Conservation (phyloP, 805 yeast genomes). For the Yarrowia alimentaria region DNA sequence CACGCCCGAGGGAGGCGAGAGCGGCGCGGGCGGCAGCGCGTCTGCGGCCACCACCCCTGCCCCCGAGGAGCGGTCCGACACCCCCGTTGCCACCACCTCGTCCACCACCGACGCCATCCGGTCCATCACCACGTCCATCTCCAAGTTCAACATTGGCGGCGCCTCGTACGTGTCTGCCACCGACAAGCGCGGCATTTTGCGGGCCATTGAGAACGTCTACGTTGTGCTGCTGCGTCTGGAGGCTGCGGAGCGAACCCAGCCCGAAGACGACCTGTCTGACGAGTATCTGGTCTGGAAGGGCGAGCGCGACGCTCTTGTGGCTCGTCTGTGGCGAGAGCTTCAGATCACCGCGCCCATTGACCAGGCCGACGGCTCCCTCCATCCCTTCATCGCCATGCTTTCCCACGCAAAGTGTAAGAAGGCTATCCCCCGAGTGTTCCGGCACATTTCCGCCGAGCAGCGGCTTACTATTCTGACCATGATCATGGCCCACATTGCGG, state of each 20-base stretch:
- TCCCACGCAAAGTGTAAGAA: constrained; percentile 86
- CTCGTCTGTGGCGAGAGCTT: constrained; percentile 70
- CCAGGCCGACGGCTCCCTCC: constrained; percentile 53
- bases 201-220: constrained; percentile 74
- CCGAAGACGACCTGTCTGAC: constrained; percentile 40
- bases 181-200: constrained; percentile 52
- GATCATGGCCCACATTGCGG: constrained; percentile 74
- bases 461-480: constrained; percentile 73
- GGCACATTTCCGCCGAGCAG: constrained; percentile 73
- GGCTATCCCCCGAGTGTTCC: constrained; percentile 82
- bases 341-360: constrained; percentile 60
- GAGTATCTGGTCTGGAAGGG: constrained; percentile 39
- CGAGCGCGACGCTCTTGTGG: constrained; percentile 37
- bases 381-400: constrained; percentile 80
- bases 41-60: constrained; percentile 1
- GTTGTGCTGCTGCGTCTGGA: constrained; percentile 76
- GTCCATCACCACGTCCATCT: constrained; percentile 41
- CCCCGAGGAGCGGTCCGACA: constrained; percentile 10
- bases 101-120: constrained; percentile 26
- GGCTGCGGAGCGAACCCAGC: constrained; percentile 62
- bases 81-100: constrained; percentile 5
- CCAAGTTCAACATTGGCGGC: constrained; percentile 17
- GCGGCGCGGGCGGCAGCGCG: constrained; percentile 34
- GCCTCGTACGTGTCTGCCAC: constrained; percentile 32
- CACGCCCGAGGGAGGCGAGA: constrained; percentile 17